Evolutionary conservation across 345 rosid genomes (phyloP), one percentile per base, ranked within the genome.

Genomic region (Toxicodendron radicans): DNA sequence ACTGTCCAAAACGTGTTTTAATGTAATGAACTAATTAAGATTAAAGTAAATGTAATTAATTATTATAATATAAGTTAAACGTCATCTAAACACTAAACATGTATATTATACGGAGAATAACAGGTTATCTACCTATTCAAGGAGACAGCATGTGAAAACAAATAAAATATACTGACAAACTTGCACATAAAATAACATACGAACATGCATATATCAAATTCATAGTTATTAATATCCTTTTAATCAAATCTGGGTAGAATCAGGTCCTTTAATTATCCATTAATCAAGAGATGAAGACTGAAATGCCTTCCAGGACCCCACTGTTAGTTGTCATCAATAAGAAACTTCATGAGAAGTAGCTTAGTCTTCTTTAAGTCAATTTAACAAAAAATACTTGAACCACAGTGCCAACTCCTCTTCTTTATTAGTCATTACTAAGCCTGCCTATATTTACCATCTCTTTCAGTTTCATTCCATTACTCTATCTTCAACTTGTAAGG

Each of bases 231-330:
- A 27, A 27, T 27, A 27, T 1, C 30, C 30, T 68, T 32, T 66
- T 48, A 7, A 38, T 5, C 46, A 33, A 3, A 58, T 13, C 2
- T 66, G 14, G 43, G 51, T 2, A 38, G 82, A 61, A 72, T 68
- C 79, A 1, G 71, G 32, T 76, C 3, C 83, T 80, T 76, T 72
- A 51, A 62, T 79, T 76, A 48, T 71, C 52, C 5, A 41, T 33
- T 53, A 79, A 58, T 66, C 20, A 81, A 78, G 76, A 43, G 76
- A 68, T 27, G 72, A 71, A 48, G 56, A 10, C 14, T 12, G 66
- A n/a, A 58, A 73, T 71, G 27, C 75, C 58, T 27, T 56, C 1
- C 10, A 10, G 24, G 66, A 58, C 58, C 49, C 67, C 68, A 16
- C 71, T 5, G 45, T 10, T 46, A 38, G 59, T 58, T 74, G 67